phyloP scores from a whole-genome alignment of 129 eudicot species.

The Saposhnikovia divaricata region DNA sequence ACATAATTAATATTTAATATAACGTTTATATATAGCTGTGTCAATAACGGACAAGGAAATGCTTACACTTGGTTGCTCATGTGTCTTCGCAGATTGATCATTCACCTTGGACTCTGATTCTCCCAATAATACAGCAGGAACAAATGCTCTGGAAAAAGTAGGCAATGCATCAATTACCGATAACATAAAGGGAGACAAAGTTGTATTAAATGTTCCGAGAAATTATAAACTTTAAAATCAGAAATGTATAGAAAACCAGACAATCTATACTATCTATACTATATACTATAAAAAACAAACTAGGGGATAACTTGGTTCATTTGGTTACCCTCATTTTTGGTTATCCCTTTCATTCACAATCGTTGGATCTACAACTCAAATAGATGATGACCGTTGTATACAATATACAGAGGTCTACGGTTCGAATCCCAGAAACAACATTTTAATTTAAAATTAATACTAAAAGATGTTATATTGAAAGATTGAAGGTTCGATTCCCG shows the following conservation, averaged over 20 bases:
- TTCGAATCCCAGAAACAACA: no score
- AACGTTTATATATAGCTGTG: not conserved
- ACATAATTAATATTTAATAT: not conserved
- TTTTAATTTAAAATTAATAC: no score
- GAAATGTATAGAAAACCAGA: not conserved
- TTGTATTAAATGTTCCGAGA: not conserved
- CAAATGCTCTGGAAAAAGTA: slow-evolving; percentile 68
- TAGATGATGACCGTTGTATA: no score
- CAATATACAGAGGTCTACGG: no score
- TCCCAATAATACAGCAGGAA: slow-evolving; percentile 93
- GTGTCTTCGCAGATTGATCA: slow-evolving; percentile 69
- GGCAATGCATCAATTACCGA: slow-evolving; percentile 6
- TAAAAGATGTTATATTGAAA: no score
- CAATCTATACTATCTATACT: no score
- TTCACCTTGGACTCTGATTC: slow-evolving; percentile 68
- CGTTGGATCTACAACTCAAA: no score
- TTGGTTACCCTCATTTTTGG: no score
- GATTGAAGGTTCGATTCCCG: no score
- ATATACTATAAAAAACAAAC: no score
- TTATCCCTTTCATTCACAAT: no score
- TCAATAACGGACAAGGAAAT: not conserved
- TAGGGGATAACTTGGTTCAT: no score
- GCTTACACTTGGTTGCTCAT: slow-evolving; percentile 62
- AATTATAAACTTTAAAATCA: not conserved
- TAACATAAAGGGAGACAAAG: not conserved